These are phyloP conservation scores for Exutisphaerella laricina DNA, from an alignment of 2,329 filamentous ascomycete genomes.

Conservation along the genomic window DNA sequence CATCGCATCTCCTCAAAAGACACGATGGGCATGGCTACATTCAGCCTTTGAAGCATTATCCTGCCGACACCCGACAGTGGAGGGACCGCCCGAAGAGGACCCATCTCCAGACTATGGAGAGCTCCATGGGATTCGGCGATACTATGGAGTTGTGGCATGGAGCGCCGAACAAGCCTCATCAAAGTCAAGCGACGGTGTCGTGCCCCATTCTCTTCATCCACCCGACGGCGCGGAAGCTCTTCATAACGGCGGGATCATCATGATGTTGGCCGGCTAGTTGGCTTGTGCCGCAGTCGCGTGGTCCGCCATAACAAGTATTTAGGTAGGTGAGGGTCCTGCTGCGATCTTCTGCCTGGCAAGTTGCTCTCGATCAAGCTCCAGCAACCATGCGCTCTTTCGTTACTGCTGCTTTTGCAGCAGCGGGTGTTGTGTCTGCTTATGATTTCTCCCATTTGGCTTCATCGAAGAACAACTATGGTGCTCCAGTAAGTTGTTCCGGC, in stretches of 20 bases:
- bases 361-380: constrained; percentile 1
- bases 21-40: neutral
- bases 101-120: neutral
- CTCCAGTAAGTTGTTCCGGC: constrained; percentile 13
- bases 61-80: neutral
- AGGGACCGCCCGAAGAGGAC: neutral
- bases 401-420: constrained; percentile 10
- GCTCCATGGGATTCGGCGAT: constrained; percentile 8
- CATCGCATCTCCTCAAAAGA: neutral
- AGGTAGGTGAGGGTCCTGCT: neutral
- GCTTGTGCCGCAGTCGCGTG: neutral
- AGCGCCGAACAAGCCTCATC: constrained; percentile 7
- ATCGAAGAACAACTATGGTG: constrained; percentile 19
- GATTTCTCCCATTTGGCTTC: constrained; percentile 19
- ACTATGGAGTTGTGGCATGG: constrained; percentile 3
- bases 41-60: neutral
- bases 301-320: neutral
- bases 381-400: constrained; percentile 14
- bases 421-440: constrained; percentile 12
- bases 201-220: neutral
- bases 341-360: neutral
- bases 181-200: neutral
- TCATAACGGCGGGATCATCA: neutral
- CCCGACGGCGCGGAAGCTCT: neutral
- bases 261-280: neutral